These are phyloP conservation scores for Penicillium goetzii DNA, from an alignment of 495 filamentous ascomycete genomes.

Conservation along the genomic window DNA sequence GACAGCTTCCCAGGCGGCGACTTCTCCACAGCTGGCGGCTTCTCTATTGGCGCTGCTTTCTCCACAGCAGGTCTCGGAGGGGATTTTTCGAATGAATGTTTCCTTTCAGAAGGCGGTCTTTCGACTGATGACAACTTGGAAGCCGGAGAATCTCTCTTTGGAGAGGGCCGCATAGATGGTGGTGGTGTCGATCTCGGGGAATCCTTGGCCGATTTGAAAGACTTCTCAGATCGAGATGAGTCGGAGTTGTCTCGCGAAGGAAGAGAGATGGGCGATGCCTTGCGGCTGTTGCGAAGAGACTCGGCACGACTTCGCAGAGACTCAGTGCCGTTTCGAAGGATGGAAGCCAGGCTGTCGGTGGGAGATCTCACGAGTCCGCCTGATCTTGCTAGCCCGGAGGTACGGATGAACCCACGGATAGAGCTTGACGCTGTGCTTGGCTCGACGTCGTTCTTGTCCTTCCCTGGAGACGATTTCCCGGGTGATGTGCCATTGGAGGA, in stretches of 20 bases:
- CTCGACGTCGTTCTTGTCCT: slow-evolving; percentile 15
- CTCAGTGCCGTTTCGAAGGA: slow-evolving; percentile 33
- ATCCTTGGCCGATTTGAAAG: slow-evolving; percentile 25
- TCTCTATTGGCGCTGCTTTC: not conserved
- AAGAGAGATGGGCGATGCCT: slow-evolving; percentile 24
- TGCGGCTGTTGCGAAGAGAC: slow-evolving; percentile 26
- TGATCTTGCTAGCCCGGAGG: slow-evolving; percentile 36
- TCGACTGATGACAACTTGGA: slow-evolving; percentile 5
- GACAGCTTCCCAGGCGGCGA: slow-evolving; percentile 8
- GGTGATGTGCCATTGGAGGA: not conserved
- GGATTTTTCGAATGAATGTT: slow-evolving; percentile 2
- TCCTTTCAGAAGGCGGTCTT: slow-evolving; percentile 9
- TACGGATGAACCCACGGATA: slow-evolving; percentile 52
- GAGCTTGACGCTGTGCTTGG: slow-evolving; percentile 25
- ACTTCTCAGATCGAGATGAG: slow-evolving; percentile 29
- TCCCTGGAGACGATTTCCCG: slow-evolving; percentile 3
- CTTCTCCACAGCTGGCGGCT: slow-evolving; percentile 3
- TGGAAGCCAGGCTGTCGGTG: slow-evolving; percentile 34
- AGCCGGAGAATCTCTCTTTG: slow-evolving; percentile 10
- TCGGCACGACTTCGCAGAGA: slow-evolving; percentile 31
- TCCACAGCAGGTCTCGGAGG: not conserved
- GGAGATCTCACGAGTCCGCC: slow-evolving; percentile 34
- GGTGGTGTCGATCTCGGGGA: slow-evolving; percentile 15
- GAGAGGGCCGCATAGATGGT: slow-evolving; percentile 18
- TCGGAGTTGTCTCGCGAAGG: slow-evolving; percentile 34